Base-by-base conservation (phyloP, 192 early-diverging fungal genomes). In the Coemansia sp. region DNA sequence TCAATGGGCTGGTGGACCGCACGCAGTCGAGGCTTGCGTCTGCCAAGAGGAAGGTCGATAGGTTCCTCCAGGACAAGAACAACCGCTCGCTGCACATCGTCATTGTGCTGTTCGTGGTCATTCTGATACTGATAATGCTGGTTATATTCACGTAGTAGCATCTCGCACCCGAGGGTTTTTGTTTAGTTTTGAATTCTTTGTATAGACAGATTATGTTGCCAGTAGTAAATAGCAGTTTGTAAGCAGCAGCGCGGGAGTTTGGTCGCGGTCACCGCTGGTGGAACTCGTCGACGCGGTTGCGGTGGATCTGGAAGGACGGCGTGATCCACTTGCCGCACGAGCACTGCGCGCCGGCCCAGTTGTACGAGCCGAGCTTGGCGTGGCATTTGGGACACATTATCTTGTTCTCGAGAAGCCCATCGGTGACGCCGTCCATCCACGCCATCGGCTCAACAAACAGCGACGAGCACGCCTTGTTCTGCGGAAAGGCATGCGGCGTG, bases 381-480 rank as follows among this genome's bases (percentile, higher is more conserved):
- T 85, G 73, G 63, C 93, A 94, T 72, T 91, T 92, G 12, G 91
- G 92, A 61, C 93, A 94, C 32, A 83, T 70, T 25, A 94, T 88
- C 60, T 87, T 86, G 61, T 89, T 91, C 39, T 91, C 86, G 4
- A 92, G 40, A 25, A 77, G 65, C 11, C 87, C 88, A 48, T 88
- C 81, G 10, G 75, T 59, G 16, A 86, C 58, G 22, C 82, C 86
- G n/a, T 85, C 73, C 71, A 94, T 92, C 93, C 93, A 94, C 65
- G 90, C 88, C 83, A 91, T 87, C 13, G 90, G 90, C 70, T 94
- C 93, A 49, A 94, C 84, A 85, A 94, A 94, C 69, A 90, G 88
- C 13, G 89, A 89, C 11, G 88, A 88, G 72, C 93, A 94, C 32
- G 67, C 82, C 16, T 71, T 74, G 39, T 77, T 72, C 61, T 83